Conservation (phyloP, 257 asterid genomes). For the Solanum sitiens region DNA sequence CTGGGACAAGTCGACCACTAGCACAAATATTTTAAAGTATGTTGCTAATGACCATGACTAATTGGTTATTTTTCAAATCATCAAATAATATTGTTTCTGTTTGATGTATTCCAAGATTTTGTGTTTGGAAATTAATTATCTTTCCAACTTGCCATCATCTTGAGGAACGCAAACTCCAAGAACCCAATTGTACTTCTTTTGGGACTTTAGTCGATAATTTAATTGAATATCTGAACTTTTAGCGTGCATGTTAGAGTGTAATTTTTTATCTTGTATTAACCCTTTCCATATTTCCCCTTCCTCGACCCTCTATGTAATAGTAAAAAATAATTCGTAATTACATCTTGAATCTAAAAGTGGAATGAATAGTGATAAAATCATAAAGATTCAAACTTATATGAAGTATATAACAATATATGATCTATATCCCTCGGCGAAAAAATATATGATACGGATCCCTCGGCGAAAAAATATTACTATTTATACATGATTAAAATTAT, state of each 20-base stretch:
- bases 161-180: neutral
- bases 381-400: neutral
- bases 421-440: neutral
- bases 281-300: too few species aligned
- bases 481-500: too few species aligned
- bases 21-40: neutral
- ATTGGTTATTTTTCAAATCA: neutral
- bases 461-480: too few species aligned
- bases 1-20: neutral
- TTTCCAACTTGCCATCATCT: neutral
- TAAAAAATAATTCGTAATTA: neutral
- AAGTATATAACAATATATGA: neutral
- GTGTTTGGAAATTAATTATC: neutral
- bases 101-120: neutral
- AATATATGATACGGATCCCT: too few species aligned
- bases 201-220: neutral
- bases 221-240: neutral
- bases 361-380: neutral
- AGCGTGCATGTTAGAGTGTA: fast-evolving
- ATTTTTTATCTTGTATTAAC: too few species aligned
- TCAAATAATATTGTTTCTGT: neutral
- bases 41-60: neutral
- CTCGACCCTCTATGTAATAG: too few species aligned
- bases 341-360: neutral
- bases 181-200: neutral